Conservation (phyloP, 164 flowering plant species). For the Stephania cephalantha region DNA sequence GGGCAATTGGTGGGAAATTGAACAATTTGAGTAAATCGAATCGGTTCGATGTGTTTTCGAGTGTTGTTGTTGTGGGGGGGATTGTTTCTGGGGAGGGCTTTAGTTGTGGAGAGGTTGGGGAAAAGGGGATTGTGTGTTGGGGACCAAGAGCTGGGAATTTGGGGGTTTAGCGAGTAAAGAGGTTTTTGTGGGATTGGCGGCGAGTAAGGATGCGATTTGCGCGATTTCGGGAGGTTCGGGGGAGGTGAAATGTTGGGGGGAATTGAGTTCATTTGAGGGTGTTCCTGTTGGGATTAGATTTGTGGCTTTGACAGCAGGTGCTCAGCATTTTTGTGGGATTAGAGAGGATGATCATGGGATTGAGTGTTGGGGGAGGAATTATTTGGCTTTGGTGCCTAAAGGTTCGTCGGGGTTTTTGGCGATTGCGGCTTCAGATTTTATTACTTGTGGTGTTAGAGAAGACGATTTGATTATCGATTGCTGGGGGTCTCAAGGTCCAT, state of each 20-base stretch:
- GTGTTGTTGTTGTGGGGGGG: constrained; percentile 20
- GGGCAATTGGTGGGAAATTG: constrained; percentile 36
- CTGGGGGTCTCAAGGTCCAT: constrained; percentile 45
- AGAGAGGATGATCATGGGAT: constrained; percentile 67
- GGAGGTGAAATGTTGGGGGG: constrained; percentile 71
- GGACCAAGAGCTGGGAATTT: constrained; percentile 48
- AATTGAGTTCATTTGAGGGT: constrained; percentile 10
- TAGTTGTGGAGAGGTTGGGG: constrained; percentile 56
- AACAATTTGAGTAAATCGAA: not conserved
- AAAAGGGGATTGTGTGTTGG: constrained; percentile 68
- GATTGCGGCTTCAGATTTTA: constrained; percentile 61
- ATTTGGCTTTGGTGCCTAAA: constrained; percentile 54
- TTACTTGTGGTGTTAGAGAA: constrained; percentile 77
- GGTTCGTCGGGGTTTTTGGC: constrained; percentile 58
- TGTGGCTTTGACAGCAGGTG: constrained; percentile 62
- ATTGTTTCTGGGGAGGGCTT: constrained; percentile 83
- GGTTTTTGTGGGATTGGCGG: constrained; percentile 32
- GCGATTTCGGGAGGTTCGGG: constrained; percentile 43
- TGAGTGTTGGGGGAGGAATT: constrained; percentile 75
- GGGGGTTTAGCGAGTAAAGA: constrained; percentile 23
- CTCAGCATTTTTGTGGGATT: constrained; percentile 73
- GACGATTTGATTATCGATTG: constrained; percentile 73
- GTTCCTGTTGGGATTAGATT: constrained; percentile 39
- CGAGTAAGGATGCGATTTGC: constrained; percentile 43
- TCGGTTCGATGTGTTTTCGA: constrained; percentile 16